Conservation (phyloP, 2,329 filamentous ascomycete species). For the Fusarium begoniae region DNA sequence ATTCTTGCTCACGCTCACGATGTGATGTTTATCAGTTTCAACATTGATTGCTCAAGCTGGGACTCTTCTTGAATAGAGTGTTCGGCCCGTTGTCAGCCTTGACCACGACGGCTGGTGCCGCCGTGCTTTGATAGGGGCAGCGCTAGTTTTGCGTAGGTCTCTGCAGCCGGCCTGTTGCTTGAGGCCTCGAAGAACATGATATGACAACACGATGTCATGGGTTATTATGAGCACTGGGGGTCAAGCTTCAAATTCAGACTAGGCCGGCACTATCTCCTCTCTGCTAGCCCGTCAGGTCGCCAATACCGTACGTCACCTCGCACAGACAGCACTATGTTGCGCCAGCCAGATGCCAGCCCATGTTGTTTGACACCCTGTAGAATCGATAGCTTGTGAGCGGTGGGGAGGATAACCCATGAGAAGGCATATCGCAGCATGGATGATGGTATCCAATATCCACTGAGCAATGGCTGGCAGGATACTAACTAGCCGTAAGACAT, state of each 20-base stretch:
- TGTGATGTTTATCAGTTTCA: background rate
- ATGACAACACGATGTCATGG: conserved; percentile 38
- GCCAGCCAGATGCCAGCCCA: conserved; percentile 13
- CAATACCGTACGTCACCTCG: conserved; percentile 35
- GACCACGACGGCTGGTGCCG: conserved; percentile 32
- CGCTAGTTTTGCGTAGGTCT: conserved; percentile 35
- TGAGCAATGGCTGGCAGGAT: conserved; percentile 6
- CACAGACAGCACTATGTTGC: conserved; percentile 20
- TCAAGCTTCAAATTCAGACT: conserved; percentile 21
- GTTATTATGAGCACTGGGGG: conserved; percentile 18
- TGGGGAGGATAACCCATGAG: conserved; percentile 19
- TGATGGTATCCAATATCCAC: conserved; percentile 8
- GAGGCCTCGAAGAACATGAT: conserved; percentile 33
- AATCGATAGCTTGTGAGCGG: conserved; percentile 19
- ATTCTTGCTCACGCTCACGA: background rate
- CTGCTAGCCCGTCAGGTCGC: conserved; percentile 7
- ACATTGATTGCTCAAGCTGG: background rate
- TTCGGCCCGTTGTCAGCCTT: conserved; percentile 27
- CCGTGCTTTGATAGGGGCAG: conserved; percentile 28
- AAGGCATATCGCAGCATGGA: conserved; percentile 15
- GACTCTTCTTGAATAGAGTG: background rate
- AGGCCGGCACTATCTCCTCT: conserved; percentile 17
- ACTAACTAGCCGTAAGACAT: conserved; percentile 10
- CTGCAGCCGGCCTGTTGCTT: conserved; percentile 26
- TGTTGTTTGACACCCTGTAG: conserved; percentile 18